Conservation (phyloP, 202 grass and related monocot species). For the Digitaria exilis region DNA sequence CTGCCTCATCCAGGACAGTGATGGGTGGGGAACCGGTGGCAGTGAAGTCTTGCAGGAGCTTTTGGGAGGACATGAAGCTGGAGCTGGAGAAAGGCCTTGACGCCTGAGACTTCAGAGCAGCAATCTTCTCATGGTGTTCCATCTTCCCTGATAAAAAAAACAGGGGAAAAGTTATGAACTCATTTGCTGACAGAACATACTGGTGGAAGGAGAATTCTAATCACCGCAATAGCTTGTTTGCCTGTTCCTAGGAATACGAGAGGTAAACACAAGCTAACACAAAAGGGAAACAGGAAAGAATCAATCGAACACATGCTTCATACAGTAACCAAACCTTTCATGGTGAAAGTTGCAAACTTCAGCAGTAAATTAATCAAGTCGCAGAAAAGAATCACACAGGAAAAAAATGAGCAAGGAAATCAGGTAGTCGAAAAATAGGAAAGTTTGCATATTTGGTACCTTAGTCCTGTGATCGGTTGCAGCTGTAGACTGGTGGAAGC, state of each 20-base stretch:
- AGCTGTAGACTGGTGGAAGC: constrained; percentile 23
- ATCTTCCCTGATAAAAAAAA: constrained; percentile 50
- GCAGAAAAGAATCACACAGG: neutral
- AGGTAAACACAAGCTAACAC: neutral
- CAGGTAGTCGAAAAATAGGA: constrained; percentile 22
- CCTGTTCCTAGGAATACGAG: neutral
- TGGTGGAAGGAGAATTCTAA: neutral
- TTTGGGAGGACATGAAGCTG: constrained; percentile 28
- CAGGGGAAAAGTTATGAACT: neutral
- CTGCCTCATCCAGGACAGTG: constrained; percentile 23
- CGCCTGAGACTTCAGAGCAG: constrained; percentile 65
- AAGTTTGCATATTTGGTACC: constrained; percentile 2
- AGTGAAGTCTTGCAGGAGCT: constrained; percentile 35
- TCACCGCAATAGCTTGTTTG: neutral
- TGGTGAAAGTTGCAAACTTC: neutral
- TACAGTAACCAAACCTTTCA: neutral
- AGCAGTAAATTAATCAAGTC: neutral
- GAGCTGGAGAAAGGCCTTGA: constrained; percentile 59
- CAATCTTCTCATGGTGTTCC: constrained; percentile 54
- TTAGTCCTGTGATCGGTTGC: constrained; percentile 17
- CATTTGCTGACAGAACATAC: neutral
- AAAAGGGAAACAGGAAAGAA: constrained; percentile 6
- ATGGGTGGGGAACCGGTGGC: constrained; percentile 12
- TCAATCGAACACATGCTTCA: constrained; percentile 4
- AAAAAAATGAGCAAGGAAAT: constrained; percentile 6